Evolutionary conservation across 2,329 filamentous ascomycete species (phyloP).

Genomic region (Tolypocladium tundrense): DNA sequence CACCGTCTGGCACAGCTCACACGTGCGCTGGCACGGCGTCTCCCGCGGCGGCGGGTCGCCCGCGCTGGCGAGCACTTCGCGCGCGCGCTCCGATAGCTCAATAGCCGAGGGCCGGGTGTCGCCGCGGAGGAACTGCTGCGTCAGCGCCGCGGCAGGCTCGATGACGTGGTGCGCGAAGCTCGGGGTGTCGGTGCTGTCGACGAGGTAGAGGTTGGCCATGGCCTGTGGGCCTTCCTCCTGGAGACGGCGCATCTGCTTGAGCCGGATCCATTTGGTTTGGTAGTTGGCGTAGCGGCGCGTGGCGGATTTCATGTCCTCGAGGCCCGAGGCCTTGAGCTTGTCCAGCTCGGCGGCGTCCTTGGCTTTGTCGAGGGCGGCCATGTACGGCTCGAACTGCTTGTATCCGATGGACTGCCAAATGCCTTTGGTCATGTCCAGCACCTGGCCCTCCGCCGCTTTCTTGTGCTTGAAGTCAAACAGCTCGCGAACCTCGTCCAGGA

Average conservation of each 20-base stretch:
- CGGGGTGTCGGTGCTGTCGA: slow-evolving; percentile 66
- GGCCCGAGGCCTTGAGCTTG: slow-evolving; percentile 43
- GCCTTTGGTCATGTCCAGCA: slow-evolving; percentile 64
- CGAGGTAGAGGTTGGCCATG: slow-evolving; percentile 56
- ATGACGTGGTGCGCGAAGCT: slow-evolving; percentile 56
- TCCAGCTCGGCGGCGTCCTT: slow-evolving; percentile 31
- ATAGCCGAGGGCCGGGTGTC: slow-evolving; percentile 40
- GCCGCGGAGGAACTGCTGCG: slow-evolving; percentile 51
- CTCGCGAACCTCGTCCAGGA: slow-evolving; percentile 37
- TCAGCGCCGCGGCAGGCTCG: slow-evolving; percentile 51
- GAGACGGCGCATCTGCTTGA: slow-evolving; percentile 66
- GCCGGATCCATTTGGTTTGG: slow-evolving; percentile 78
- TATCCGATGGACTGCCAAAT: slow-evolving; percentile 98
- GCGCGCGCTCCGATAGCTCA: slow-evolving; percentile 36
- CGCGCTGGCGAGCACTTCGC: slow-evolving; percentile 43
- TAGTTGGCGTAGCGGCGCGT: slow-evolving; percentile 82
- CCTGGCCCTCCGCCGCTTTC: slow-evolving; percentile 30
- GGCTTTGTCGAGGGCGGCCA: slow-evolving; percentile 33
- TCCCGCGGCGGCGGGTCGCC: slow-evolving; percentile 38
- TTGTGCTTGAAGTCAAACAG: slow-evolving; percentile 31
- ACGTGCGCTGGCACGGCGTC: slow-evolving; percentile 48
- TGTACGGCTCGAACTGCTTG: slow-evolving; percentile 75
- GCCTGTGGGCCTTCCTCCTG: slow-evolving; percentile 39
- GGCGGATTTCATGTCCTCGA: slow-evolving; percentile 70
- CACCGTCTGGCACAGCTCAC: slow-evolving; percentile 62